phyloP scores from a whole-genome alignment of 306 rosid species.

The Oemleria cerasiformis region DNA sequence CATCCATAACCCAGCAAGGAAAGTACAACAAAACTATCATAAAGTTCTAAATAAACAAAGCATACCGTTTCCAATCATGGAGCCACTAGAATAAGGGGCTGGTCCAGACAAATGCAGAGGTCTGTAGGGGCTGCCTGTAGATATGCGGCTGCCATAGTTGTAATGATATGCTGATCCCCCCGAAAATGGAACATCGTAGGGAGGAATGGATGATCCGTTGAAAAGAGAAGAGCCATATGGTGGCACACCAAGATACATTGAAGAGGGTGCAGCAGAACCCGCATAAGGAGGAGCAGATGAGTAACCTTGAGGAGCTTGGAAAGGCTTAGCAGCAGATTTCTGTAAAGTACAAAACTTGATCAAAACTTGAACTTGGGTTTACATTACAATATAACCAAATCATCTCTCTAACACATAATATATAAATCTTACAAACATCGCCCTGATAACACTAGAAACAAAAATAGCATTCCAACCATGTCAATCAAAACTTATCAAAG shows the following conservation, averaged over 20 bases:
- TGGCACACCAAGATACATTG: slow-evolving; percentile 87
- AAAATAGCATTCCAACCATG: neutral
- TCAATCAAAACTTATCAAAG: neutral
- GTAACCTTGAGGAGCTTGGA: slow-evolving; percentile 74
- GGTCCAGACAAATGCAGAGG: slow-evolving; percentile 88
- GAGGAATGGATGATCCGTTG: slow-evolving; percentile 85
- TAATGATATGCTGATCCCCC: slow-evolving; percentile 96
- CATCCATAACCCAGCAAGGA: neutral
- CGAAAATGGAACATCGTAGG: slow-evolving; percentile 85
- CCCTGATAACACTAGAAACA: neutral
- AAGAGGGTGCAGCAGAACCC: slow-evolving; percentile 81
- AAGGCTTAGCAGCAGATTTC: slow-evolving; percentile 88
- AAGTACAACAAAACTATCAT: slow-evolving; percentile 3
- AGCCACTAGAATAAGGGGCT: slow-evolving; percentile 79
- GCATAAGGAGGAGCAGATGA: slow-evolving; percentile 70
- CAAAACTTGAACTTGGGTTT: too few relatives aligned
- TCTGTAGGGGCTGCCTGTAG: slow-evolving; percentile 88
- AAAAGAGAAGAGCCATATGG: slow-evolving; percentile 92
- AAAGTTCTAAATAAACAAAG: slow-evolving; percentile 9
- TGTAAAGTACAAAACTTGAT: slow-evolving; percentile 20
- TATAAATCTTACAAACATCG: neutral
- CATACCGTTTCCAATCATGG: slow-evolving; percentile 83
- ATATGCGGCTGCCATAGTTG: slow-evolving; percentile 72
- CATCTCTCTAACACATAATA: neutral
- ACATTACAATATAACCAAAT: neutral